Evolutionary conservation across 345 rosid species (phyloP), one percentile per base, ranked within the genome.

Genomic region (Citrus inodora): DNA sequence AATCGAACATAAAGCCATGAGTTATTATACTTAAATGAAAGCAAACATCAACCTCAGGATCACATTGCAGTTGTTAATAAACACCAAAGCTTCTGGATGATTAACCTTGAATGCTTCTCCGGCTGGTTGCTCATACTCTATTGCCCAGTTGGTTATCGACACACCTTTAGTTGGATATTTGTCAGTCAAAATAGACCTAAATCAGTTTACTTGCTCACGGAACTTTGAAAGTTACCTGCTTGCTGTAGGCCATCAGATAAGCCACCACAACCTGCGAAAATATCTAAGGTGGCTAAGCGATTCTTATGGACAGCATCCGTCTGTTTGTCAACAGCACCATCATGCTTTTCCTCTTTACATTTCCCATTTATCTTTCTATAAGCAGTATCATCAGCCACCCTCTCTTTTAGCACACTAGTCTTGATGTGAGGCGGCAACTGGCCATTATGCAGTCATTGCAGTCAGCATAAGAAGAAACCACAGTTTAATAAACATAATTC

Each of bases 101-200:
- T 93, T 95, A 60, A 82, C 78, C 71, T 63, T 80, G 68, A 93
- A 95, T 35, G 98, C 97, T 62, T 89, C 89, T 46, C 90, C 98
- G 68, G 98, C 99, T 82, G 94, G 94, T 68, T 91, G 96, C 64
- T 95, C 99, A 83, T 89, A 93, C 84, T 95, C 98, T 30, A 95
- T 93, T 6, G 99, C 95, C 99, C 99, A 88, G 32, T 86, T 95
- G 35, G 99, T 90, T 59, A 30, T 71, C 61, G 93, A 86, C 28
- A 82, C 91, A 80, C 98, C 99, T 95, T 79, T 70, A 75, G 75
- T 19, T 51, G 28, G 3, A 37, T n/a, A 65, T 22, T 19, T 9
- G 4, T 53, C 53, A 76, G 10, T 55, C 65, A 63, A 24, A 30
- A 46, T 32, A 60, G 37, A 72, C 22, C 63, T 8, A 51, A 10